phyloP scores from a whole-genome alignment of 1,284 basidiomycete species.

The Takashimella tepidaria region DNA sequence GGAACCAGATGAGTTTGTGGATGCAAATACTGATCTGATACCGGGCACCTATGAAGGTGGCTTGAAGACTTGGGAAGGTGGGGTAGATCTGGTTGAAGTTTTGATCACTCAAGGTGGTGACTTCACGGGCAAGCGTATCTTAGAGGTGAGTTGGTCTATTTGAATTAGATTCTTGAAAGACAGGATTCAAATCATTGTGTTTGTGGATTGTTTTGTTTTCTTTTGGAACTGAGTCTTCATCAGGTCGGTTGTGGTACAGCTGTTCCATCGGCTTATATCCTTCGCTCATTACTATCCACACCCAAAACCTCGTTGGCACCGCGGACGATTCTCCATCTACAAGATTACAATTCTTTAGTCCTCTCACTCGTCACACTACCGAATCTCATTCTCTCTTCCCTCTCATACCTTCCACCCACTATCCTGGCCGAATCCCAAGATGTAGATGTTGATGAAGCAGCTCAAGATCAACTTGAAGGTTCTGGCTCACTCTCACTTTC shows the following conservation, averaged over 20 bases:
- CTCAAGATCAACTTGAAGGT: conserved; percentile 38
- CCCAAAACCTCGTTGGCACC: not conserved
- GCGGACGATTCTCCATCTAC: conserved; percentile 65
- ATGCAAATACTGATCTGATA: conserved; percentile 82
- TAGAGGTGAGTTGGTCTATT: conserved; percentile 57
- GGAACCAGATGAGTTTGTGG: conserved; percentile 53
- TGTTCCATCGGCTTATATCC: conserved; percentile 69
- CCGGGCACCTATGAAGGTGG: conserved; percentile 94
- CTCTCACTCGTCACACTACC: conserved; percentile 77
- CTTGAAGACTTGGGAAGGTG: conserved; percentile 96
- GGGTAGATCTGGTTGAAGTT: conserved; percentile 69
- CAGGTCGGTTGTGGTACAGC: conserved; percentile 92
- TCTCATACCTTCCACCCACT: conserved; percentile 26
- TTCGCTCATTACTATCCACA: conserved; percentile 57
- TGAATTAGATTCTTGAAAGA: not conserved
- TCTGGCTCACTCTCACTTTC: conserved; percentile 56
- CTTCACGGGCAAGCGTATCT: conserved; percentile 51
- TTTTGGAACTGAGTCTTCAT: conserved; percentile 3
- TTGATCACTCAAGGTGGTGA: conserved; percentile 9
- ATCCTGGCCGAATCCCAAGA: conserved; percentile 30
- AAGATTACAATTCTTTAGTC: conserved; percentile 88
- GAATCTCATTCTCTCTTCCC: conserved; percentile 68
- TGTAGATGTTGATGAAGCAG: conserved; percentile 25
- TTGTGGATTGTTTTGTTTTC: not conserved
- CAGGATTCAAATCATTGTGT: no score